A percentile compares a stretch with the other conserved stretches of the same genome.
phyloP scores from a whole-genome alignment of 75 land plant species.

The Cupressus sempervirens region DNA sequence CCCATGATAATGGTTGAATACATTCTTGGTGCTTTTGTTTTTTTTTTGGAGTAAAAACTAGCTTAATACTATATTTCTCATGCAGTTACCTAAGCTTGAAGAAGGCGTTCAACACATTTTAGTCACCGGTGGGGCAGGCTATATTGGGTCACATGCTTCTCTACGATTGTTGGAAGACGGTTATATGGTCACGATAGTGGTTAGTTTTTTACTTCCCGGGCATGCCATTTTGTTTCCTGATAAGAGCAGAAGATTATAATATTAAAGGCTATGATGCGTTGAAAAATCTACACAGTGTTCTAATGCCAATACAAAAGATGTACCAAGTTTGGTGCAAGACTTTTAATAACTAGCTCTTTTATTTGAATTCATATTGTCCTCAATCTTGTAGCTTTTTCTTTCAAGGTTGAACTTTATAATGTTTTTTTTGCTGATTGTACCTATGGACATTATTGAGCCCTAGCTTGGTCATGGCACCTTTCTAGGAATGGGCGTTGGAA shows the following conservation, averaged over 20 bases:
- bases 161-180: slow-evolving; percentile 41
- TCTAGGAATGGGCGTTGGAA: too few relatives aligned
- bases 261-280: neutral
- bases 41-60: neutral
- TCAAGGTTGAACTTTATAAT: too few relatives aligned
- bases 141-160: slow-evolving; percentile 50
- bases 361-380: neutral
- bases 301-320: neutral
- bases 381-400: too few relatives aligned
- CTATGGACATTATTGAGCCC: too few relatives aligned
- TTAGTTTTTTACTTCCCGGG: neutral
- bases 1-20: neutral
- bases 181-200: slow-evolving; percentile 45
- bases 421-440: too few relatives aligned
- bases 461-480: too few relatives aligned
- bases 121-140: slow-evolving; percentile 53
- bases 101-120: slow-evolving; percentile 40
- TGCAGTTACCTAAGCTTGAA: slow-evolving; percentile 34
- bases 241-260: neutral
- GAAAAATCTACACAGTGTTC: neutral
- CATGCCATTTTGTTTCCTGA: neutral
- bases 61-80: neutral
- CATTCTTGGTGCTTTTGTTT: neutral
- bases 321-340: neutral
- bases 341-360: neutral